Conservation (phyloP, 257 asterid genomes). For the Fraxinus pennsylvanica region DNA sequence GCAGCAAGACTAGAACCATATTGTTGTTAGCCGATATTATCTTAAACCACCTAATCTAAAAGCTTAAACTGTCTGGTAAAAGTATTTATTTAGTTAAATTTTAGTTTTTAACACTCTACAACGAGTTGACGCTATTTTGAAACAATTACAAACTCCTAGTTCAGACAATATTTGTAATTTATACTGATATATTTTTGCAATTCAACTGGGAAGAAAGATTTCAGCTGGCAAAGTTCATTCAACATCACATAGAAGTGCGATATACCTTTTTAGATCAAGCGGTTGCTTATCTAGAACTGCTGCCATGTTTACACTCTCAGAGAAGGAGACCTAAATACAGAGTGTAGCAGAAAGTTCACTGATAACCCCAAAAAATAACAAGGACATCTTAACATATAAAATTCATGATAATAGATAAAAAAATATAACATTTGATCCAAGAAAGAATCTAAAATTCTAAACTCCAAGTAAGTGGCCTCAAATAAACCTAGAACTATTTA, state of each 20-base stretch:
- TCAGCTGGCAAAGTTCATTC: neutral
- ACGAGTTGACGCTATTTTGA: neutral
- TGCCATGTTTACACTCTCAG: slow-evolving; percentile 75
- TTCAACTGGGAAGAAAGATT: neutral
- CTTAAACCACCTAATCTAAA: neutral
- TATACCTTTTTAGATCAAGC: slow-evolving; percentile 74
- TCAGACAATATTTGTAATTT: too few species aligned
- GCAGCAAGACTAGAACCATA: neutral
- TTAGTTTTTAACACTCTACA: neutral
- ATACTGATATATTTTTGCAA: too few species aligned
- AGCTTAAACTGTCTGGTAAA: too few species aligned
- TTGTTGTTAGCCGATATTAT: too few species aligned
- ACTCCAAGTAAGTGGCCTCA: slow-evolving; percentile 17
- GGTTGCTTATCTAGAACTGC: slow-evolving; percentile 67
- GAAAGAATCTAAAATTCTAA: slow-evolving; percentile 5
- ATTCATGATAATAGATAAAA: neutral
- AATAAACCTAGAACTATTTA: neutral
- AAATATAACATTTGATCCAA: neutral
- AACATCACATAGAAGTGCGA: neutral
- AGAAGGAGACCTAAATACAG: slow-evolving; percentile 63
- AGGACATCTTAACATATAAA: slow-evolving; percentile 1
- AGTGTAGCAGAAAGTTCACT: slow-evolving; percentile 18
- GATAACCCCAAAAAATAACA: slow-evolving; percentile 19
- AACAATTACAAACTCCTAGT: neutral
- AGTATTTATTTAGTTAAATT: too few species aligned